Percentiles rank a stretch among this genome's conserved stretches.
phyloP scores from a whole-genome alignment of 129 eudicot species.

The Lactuca sativa region DNA sequence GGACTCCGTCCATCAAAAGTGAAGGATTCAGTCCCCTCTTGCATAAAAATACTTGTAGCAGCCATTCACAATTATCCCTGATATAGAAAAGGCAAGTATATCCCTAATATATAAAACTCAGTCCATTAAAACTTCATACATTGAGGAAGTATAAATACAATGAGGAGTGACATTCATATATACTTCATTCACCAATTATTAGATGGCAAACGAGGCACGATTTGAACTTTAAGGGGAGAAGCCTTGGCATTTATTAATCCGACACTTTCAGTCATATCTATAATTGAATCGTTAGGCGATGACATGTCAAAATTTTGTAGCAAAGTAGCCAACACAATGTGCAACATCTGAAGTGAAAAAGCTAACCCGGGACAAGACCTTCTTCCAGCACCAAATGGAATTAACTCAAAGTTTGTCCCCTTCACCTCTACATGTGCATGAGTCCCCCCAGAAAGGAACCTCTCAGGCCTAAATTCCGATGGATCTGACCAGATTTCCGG shows the following conservation, averaged over 20 bases:
- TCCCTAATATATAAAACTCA: too few relatives aligned
- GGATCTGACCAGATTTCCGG: conserved; percentile 41
- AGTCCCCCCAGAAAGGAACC: conserved; percentile 39
- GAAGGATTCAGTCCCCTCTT: neutral
- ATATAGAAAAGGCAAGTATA: too few relatives aligned
- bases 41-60: too few relatives aligned
- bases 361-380: conserved; percentile 55
- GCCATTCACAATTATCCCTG: too few relatives aligned
- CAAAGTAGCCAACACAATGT: conserved; percentile 12
- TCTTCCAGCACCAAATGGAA: conserved; percentile 56
- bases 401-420: conserved; percentile 49
- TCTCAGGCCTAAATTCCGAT: conserved; percentile 41
- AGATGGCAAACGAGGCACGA: neutral
- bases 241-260: conserved; percentile 33
- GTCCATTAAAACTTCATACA: too few relatives aligned
- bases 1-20: conserved; percentile 14
- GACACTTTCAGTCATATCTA: conserved; percentile 24
- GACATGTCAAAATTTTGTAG: conserved; percentile 6
- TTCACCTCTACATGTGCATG: conserved; percentile 28
- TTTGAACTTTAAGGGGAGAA: conserved; percentile 14
- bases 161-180: neutral
- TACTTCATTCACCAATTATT: neutral
- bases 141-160: neutral
- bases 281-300: neutral
- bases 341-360: conserved; percentile 21